Conservation (phyloP, 164 flowering plant species). For the Aristolochia contorta region DNA sequence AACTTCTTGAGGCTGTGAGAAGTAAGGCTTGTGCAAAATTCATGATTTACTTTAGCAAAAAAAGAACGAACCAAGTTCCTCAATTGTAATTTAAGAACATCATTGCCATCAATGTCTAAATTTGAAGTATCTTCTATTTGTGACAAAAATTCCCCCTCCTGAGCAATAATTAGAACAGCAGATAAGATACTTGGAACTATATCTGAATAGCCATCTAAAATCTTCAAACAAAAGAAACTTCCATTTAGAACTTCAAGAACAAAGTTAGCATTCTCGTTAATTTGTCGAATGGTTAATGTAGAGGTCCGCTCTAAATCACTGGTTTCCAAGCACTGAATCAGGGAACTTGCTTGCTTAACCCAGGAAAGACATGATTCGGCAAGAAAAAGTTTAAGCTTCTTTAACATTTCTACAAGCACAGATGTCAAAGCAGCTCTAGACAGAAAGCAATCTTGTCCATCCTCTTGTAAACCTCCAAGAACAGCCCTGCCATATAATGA, state of each 20-base stretch:
- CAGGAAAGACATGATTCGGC: slow-evolving; percentile 48
- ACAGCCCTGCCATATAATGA: slow-evolving; percentile 49
- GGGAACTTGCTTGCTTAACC: slow-evolving; percentile 36
- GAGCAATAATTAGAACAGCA: slow-evolving; percentile 46
- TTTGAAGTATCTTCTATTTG: slow-evolving; percentile 4
- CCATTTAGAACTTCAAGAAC: slow-evolving; percentile 62
- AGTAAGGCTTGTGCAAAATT: slow-evolving; percentile 35
- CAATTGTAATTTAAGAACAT: slow-evolving; percentile 24
- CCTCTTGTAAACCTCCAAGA: slow-evolving; percentile 56
- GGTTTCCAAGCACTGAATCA: slow-evolving; percentile 16
- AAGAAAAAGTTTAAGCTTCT: slow-evolving; percentile 35
- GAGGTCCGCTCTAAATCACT: slow-evolving; percentile 9
- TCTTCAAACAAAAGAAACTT: slow-evolving; percentile 41
- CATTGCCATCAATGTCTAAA: neutral
- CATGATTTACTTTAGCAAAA: slow-evolving; percentile 25
- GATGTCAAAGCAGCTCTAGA: slow-evolving; percentile 31
- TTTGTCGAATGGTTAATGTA: slow-evolving; percentile 14
- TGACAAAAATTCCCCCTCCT: slow-evolving; percentile 49
- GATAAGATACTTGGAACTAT: slow-evolving; percentile 49
- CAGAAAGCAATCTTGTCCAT: slow-evolving; percentile 38
- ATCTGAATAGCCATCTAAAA: slow-evolving; percentile 29
- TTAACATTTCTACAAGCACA: slow-evolving; percentile 40
- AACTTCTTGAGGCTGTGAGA: slow-evolving; percentile 18
- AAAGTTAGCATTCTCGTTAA: slow-evolving; percentile 47
- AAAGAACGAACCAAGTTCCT: slow-evolving; percentile 41